Conservation (phyloP, 192 early-diverging fungal genomes). For the Coemansia sp. region DNA sequence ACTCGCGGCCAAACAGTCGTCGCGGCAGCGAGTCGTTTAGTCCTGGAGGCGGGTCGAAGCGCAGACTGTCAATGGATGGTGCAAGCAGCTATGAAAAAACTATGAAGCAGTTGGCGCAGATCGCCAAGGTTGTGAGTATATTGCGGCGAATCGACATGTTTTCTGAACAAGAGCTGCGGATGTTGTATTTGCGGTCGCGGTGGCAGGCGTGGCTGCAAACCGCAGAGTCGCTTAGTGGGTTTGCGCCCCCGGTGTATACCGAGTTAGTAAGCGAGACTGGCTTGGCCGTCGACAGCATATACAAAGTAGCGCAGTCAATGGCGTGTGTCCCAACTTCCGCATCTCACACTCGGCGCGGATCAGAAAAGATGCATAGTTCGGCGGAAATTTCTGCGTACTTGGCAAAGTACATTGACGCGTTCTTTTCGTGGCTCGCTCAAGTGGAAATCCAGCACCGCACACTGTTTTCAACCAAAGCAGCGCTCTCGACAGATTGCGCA, state of each 20-base stretch:
- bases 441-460: constrained; percentile 41
- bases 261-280: neutral
- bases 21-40: neutral
- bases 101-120: constrained; percentile 40
- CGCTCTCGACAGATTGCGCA: neutral
- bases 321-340: neutral
- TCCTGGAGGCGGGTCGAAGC: neutral
- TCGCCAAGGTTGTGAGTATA: constrained; percentile 36
- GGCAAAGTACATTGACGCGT: constrained; percentile 32
- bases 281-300: neutral
- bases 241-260: constrained; percentile 10
- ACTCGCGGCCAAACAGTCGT: neutral
- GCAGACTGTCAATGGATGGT: neutral
- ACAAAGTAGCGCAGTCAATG: neutral
- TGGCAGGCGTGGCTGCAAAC: constrained; percentile 49
- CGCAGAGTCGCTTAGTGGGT: constrained; percentile 29
- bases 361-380: constrained; percentile 10
- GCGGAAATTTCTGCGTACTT: constrained; percentile 34
- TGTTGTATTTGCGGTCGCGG: constrained; percentile 49
- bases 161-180: constrained; percentile 34
- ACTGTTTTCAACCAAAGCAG: constrained; percentile 20
- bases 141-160: constrained; percentile 45
- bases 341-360: constrained; percentile 1
- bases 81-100: constrained; percentile 28
- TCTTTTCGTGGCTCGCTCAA: constrained; percentile 44